phyloP scores from a whole-genome alignment of 768 basidiomycete genomes.

The Tylopilus plumbeoviolaceoides region DNA sequence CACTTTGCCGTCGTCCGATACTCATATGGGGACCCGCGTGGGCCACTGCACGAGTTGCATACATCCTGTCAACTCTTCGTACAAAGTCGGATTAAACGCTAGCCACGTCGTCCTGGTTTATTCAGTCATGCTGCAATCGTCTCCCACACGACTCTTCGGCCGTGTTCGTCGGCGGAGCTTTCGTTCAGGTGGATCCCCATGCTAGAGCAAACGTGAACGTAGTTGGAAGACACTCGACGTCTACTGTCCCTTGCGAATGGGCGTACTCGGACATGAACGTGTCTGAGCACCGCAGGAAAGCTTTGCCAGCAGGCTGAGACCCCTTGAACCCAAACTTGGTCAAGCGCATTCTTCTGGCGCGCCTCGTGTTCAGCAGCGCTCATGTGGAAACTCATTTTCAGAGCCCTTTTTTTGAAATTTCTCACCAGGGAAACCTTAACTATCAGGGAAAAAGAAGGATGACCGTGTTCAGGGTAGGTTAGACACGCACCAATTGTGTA shows the following conservation, averaged over 20 bases:
- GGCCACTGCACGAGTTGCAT: not conserved
- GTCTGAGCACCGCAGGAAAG: not conserved
- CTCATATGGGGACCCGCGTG: not conserved
- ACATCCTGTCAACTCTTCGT: too few relatives aligned
- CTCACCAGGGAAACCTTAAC: slow-evolving; percentile 22
- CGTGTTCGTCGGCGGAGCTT: not conserved
- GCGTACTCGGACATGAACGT: not conserved
- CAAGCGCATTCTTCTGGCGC: slow-evolving; percentile 24
- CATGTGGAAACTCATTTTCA: slow-evolving; percentile 5
- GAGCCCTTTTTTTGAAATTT: not conserved
- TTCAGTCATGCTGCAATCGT: not conserved
- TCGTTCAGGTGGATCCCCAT: not conserved
- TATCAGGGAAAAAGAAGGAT: slow-evolving; percentile 11
- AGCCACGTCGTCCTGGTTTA: slow-evolving; percentile 1
- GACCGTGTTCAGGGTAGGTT: slow-evolving; percentile 13
- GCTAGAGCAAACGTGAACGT: too few relatives aligned
- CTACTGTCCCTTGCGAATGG: not conserved
- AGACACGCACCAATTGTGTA: slow-evolving; percentile 9
- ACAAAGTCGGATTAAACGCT: too few relatives aligned
- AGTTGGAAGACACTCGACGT: too few relatives aligned
- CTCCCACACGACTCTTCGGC: not conserved
- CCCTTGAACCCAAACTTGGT: slow-evolving; percentile 20
- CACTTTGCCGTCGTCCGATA: not conserved
- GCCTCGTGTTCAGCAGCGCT: slow-evolving; percentile 23
- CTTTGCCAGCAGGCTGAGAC: slow-evolving; percentile 4